Base-by-base conservation (phyloP, 2,329 filamentous ascomycete species). In the Sarocladium strictum region DNA sequence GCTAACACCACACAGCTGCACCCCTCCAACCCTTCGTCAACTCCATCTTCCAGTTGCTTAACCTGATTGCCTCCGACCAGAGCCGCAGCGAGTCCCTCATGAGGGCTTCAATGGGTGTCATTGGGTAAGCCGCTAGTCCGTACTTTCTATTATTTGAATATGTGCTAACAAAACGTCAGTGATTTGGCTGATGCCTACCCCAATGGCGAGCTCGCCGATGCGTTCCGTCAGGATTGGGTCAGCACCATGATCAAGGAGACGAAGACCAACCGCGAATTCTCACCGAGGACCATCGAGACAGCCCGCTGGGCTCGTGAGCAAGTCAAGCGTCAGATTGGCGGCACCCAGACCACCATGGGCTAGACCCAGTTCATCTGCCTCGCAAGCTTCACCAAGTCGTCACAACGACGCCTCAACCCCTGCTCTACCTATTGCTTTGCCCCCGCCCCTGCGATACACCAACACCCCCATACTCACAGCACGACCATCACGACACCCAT, bases 281-380 rank as follows among this genome's bases (percentile, higher is more conserved):
- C 85, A 62, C 67, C 81, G 26, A 88, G 92, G 59, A 99, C 94
- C 3, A 86, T 94, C 61, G 90, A 97, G 61, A 97, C 94, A 47
- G 94, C 94, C 67, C 88, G 93, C 64, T 99, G 94, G 94, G 92
- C 94, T 59, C 87, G 93, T 58, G 94, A 97, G 74, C 91, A 97
- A 70, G 92, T 97, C 70, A 97, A 97, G 81, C 88, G 90, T 64
- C 94, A 99, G 73, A 73, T 85, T 53, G 79, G 80, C 56, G 81
- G 81, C 60, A 51, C 68, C 66, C 62, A 74, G 69, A 58, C 62
- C 54, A 74, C 79, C 62, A 82, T 83, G 77, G 69, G 74, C 54
- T 73, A 79, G 62, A 72, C 59, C 79, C 63, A 68, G 55, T 38
- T 27, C 29, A 37, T 19, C 12, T 38, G 12, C 33, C 19, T 51